Evolutionary conservation across 108 stramenopile genomes (phyloP).

Genomic region (Skeletonema potamos): DNA sequence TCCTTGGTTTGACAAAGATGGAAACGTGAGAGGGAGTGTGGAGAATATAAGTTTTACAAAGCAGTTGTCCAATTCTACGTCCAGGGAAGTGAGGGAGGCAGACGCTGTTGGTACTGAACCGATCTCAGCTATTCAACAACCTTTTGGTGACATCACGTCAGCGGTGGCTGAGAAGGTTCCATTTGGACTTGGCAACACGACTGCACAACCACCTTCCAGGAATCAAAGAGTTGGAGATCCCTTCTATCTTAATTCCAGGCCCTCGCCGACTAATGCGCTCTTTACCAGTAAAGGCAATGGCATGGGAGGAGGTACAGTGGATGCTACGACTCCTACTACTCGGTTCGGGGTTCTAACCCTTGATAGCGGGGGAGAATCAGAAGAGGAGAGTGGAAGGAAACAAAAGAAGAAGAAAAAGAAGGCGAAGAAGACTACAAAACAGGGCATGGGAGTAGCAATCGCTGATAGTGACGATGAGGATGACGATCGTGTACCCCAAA

Average conservation of each 20-base stretch:
- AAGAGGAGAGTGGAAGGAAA: slow-evolving; percentile 37
- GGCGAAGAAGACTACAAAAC: slow-evolving; percentile 46
- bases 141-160: neutral
- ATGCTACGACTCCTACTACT: slow-evolving; percentile 7
- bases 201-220: slow-evolving; percentile 23
- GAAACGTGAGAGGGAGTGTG: slow-evolving; percentile 24
- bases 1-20: slow-evolving; percentile 30
- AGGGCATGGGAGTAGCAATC: slow-evolving; percentile 14
- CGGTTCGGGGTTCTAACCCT: slow-evolving; percentile 72
- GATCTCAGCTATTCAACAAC: neutral
- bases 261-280: slow-evolving; percentile 13
- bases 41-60: slow-evolving; percentile 46
- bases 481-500: slow-evolving; percentile 47
- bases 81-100: neutral
- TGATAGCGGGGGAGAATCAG: slow-evolving; percentile 67
- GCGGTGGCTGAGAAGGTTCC: neutral
- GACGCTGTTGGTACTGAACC: neutral
- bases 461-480: slow-evolving; percentile 77
- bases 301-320: slow-evolving; percentile 13
- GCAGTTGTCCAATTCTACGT: slow-evolving; percentile 6
- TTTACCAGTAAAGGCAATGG: slow-evolving; percentile 1
- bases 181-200: neutral
- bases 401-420: slow-evolving; percentile 71
- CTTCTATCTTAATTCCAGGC: slow-evolving; percentile 65
- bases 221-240: slow-evolving; percentile 54